A percentile compares a stretch with the other conserved stretches of the same genome.
Conservation (phyloP, 768 basidiomycete species). For the Pulveroboletus sp. region DNA sequence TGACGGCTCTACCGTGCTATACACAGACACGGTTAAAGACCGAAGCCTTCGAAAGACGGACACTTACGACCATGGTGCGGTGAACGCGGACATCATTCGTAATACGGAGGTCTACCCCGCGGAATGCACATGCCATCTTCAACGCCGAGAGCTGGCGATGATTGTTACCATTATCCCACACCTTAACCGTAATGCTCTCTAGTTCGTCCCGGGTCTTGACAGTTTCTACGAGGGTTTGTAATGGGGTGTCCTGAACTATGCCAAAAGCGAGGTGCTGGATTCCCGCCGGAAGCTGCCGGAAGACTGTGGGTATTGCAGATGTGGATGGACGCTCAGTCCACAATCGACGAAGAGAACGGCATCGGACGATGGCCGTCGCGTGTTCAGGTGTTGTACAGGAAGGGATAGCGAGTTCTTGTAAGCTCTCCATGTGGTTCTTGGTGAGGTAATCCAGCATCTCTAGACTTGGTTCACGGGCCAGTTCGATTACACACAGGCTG, state of each 20-base stretch:
- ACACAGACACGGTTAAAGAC: conserved; percentile 12
- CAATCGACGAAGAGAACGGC: conserved; percentile 48
- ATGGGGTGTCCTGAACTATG: conserved; percentile 48
- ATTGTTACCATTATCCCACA: conserved; percentile 47
- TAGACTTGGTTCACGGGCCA: conserved; percentile 55
- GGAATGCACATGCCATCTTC: conserved; percentile 59
- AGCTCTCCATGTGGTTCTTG: conserved; percentile 41
- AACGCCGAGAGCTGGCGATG: conserved; percentile 51
- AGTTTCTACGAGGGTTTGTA: conserved; percentile 51
- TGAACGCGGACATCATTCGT: conserved; percentile 49
- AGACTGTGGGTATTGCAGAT: conserved; percentile 36
- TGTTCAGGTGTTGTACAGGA: conserved; percentile 47
- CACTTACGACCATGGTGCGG: conserved; percentile 48
- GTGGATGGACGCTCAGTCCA: conserved; percentile 51
- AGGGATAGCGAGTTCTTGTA: conserved; percentile 56
- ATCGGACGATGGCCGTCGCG: conserved; percentile 42
- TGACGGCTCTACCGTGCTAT: conserved; percentile 18
- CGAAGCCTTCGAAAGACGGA: conserved; percentile 7
- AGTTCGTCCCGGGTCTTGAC: conserved; percentile 45
- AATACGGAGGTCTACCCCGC: conserved; percentile 51
- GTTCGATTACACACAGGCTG: conserved; percentile 47
- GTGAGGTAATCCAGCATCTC: conserved; percentile 54
- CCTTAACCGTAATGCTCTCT: conserved; percentile 46
- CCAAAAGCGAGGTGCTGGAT: conserved; percentile 59
- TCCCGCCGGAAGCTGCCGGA: conserved; percentile 43